A percentile compares a stretch with the other conserved stretches of the same genome.
Conservation (phyloP, 148 eudicot species). For the Diospyros lotus region DNA sequence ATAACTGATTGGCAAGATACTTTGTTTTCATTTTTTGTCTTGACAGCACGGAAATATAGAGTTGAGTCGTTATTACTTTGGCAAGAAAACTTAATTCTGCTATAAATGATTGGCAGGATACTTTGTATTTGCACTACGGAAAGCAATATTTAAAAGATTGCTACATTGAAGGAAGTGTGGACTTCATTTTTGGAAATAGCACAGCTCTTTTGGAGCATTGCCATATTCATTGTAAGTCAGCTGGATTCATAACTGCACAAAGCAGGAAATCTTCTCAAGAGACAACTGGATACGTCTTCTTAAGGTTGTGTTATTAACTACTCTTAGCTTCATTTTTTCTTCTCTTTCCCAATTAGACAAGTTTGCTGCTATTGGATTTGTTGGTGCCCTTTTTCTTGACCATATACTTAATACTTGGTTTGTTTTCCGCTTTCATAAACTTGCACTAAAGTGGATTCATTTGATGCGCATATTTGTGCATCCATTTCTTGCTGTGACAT, state of each 20-base stretch:
- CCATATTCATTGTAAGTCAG: conserved; percentile 92
- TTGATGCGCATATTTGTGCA: not conserved
- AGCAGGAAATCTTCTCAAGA: conserved; percentile 96
- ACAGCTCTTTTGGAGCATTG: conserved; percentile 97
- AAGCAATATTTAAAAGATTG: conserved; percentile 89
- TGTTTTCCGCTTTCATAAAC: not conserved
- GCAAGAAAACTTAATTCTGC: not conserved
- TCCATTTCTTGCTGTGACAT: not conserved
- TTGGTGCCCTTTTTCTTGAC: not conserved
- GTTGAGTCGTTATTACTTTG: not conserved
- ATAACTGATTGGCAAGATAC: conserved; percentile 54
- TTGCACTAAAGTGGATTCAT: too few species aligned
- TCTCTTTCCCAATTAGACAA: not conserved
- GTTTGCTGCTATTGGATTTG: not conserved
- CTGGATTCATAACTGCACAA: conserved; percentile 91
- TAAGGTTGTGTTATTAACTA: conserved; percentile 47
- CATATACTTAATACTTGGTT: not conserved
- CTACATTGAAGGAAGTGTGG: conserved; percentile 96
- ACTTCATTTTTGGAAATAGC: conserved; percentile 95
- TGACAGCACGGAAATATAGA: not conserved
- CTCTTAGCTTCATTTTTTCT: not conserved
- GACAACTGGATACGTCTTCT: conserved; percentile 88
- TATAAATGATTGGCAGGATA: conserved; percentile 48
- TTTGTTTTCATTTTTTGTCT: conserved; percentile 12
- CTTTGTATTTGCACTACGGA: conserved; percentile 89